Percentiles rank a stretch among this genome's conserved stretches.
Evolutionary conservation across 805 yeast genomes (phyloP).

Genomic region (Starmerella sp.): DNA sequence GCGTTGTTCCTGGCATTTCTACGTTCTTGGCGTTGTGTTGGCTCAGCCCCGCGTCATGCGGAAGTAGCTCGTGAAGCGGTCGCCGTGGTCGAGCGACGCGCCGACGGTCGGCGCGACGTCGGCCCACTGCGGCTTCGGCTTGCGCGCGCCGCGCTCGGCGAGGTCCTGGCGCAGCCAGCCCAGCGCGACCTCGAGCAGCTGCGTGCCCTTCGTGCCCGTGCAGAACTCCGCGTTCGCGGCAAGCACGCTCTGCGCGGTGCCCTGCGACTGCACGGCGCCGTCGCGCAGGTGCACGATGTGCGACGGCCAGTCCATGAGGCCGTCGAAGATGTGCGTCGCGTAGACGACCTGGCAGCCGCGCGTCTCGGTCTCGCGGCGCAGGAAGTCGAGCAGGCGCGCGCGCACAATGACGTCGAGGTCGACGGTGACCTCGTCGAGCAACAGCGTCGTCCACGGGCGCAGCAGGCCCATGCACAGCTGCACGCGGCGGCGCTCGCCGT

Average conservation of each 20-base stretch:
- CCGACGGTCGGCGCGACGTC: conserved; percentile 35
- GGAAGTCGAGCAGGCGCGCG: conserved; percentile 55
- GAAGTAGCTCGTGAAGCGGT: conserved; percentile 25
- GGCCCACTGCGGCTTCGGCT: conserved; percentile 35
- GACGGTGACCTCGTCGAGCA: conserved; percentile 94
- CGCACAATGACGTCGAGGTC: conserved; percentile 91
- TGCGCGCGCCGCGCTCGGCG: conserved; percentile 39
- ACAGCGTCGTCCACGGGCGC: conserved; percentile 75
- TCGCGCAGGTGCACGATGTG: conserved; percentile 63
- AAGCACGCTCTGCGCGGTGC: conserved; percentile 19
- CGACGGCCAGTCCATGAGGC: conserved; percentile 85
- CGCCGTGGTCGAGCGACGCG: conserved; percentile 24
- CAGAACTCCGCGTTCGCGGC: conserved; percentile 15
- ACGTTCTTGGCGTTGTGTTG: neutral
- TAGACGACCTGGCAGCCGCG: conserved; percentile 73
- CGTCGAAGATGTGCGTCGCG: conserved; percentile 94
- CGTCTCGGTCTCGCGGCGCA: conserved; percentile 57
- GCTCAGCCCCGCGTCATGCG: conserved; percentile 22
- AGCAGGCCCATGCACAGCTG: conserved; percentile 88
- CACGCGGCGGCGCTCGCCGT: conserved; percentile 91
- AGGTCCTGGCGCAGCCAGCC: conserved; percentile 33
- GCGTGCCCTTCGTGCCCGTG: conserved; percentile 21
- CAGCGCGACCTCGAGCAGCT: conserved; percentile 29
- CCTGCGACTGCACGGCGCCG: conserved; percentile 40
- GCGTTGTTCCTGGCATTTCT: too few relatives aligned